Conservation (phyloP, 495 filamentous ascomycete genomes). For the Podospora anserina region DNA sequence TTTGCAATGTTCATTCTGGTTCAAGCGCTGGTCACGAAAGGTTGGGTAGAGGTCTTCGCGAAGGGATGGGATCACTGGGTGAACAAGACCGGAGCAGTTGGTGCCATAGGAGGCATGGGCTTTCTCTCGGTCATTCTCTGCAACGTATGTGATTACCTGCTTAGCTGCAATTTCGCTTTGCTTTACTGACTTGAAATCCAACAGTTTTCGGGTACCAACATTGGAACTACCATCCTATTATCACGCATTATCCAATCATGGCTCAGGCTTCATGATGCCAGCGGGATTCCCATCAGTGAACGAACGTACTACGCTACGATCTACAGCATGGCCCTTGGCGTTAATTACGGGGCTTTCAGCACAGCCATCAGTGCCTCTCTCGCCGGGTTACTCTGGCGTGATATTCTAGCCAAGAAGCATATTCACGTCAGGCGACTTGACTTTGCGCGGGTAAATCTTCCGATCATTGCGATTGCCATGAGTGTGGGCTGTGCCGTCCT, state of each 20-base stretch:
- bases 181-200: slow-evolving; percentile 3
- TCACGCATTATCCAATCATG: slow-evolving; percentile 63
- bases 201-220: slow-evolving; percentile 68
- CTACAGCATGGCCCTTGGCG: slow-evolving; percentile 64
- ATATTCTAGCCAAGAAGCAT: slow-evolving; percentile 61
- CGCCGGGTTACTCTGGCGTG: slow-evolving; percentile 63
- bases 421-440: slow-evolving; percentile 56
- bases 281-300: slow-evolving; percentile 44
- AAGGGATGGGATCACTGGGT: slow-evolving; percentile 69
- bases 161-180: too few species aligned
- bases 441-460: slow-evolving; percentile 62
- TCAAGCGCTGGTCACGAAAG: slow-evolving; percentile 62
- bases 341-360: slow-evolving; percentile 68
- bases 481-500: slow-evolving; percentile 57
- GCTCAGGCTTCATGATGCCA: slow-evolving; percentile 51
- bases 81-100: slow-evolving; percentile 59
- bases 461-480: slow-evolving; percentile 66
- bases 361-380: slow-evolving; percentile 63
- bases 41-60: slow-evolving; percentile 65
- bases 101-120: slow-evolving; percentile 63
- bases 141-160: slow-evolving; percentile 51
- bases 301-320: slow-evolving; percentile 65
- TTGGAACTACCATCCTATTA: slow-evolving; percentile 65
- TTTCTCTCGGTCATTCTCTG: slow-evolving; percentile 65
- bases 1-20: slow-evolving; percentile 68